Conservation (phyloP, 2,329 filamentous ascomycete genomes). For the Neofusicoccum kwambonambiense region DNA sequence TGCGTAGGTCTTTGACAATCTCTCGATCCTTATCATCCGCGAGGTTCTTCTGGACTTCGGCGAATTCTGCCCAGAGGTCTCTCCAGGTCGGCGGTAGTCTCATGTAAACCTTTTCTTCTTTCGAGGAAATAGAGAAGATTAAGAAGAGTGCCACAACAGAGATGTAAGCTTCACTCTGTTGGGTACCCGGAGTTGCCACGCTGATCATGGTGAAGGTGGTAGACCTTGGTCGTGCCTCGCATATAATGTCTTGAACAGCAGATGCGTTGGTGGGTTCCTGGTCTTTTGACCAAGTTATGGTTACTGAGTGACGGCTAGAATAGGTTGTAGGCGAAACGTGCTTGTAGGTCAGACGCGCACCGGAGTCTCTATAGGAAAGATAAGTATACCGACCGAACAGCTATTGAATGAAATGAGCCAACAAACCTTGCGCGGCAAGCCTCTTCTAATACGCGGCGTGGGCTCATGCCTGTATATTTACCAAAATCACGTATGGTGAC, state of each 20-base stretch:
- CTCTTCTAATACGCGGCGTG: conserved; percentile 77
- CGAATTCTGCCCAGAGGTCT: conserved; percentile 80
- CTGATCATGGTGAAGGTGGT: conserved; percentile 70
- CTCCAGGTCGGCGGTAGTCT: conserved; percentile 78
- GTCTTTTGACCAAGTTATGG: conserved; percentile 75
- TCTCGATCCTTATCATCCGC: conserved; percentile 69
- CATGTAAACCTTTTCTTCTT: conserved; percentile 82
- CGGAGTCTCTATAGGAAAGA: conserved; percentile 59
- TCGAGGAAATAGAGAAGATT: conserved; percentile 71
- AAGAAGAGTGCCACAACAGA: conserved; percentile 80
- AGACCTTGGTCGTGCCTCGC: conserved; percentile 45
- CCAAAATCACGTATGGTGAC: conserved; percentile 78
- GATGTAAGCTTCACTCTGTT: conserved; percentile 84
- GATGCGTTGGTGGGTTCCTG: conserved; percentile 55
- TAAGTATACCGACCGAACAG: background rate
- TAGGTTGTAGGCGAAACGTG: conserved; percentile 72
- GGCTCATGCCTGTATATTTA: conserved; percentile 73
- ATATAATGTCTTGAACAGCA: conserved; percentile 43
- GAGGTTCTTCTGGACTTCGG: conserved; percentile 66
- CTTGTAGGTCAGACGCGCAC: conserved; percentile 65
- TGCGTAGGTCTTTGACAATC: conserved; percentile 65
- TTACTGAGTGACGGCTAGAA: conserved; percentile 72
- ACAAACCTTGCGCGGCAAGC: conserved; percentile 74
- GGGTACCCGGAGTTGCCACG: conserved; percentile 69
- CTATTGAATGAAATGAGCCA: background rate